These are phyloP conservation scores for Melampsora abietis-canadensis DNA, from an alignment of 1,284 basidiomycete genomes.

Conservation along the genomic window DNA sequence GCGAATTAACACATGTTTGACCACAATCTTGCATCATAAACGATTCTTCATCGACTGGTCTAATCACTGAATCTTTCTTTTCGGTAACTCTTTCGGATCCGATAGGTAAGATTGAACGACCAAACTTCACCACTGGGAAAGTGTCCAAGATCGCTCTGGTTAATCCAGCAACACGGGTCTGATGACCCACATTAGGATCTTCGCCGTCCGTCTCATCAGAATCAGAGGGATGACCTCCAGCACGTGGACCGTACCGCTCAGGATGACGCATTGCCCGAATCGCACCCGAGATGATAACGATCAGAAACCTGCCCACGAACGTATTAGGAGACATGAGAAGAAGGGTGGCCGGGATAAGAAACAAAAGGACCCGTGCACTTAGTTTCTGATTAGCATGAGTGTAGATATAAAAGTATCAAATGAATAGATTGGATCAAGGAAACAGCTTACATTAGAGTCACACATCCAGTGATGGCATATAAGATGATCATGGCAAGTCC, in stretches of 20 bases:
- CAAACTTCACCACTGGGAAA: conserved; percentile 86
- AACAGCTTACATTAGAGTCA: conserved; percentile 75
- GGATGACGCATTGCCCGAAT: conserved; percentile 78
- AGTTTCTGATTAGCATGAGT: conserved; percentile 13
- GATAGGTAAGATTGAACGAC: conserved; percentile 49
- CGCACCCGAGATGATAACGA: conserved; percentile 57
- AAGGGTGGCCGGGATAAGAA: conserved; percentile 1
- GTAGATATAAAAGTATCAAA: neutral
- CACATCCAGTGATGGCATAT: conserved; percentile 63
- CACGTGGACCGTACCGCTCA: conserved; percentile 79
- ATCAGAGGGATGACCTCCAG: conserved; percentile 44
- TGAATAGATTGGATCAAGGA: conserved; percentile 66
- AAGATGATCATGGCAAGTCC: conserved; percentile 70
- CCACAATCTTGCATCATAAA: conserved; percentile 16
- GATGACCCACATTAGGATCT: conserved; percentile 55
- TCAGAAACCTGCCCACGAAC: conserved; percentile 31
- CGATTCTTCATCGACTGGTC: conserved; percentile 32
- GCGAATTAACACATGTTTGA: neutral
- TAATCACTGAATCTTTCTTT: conserved; percentile 17
- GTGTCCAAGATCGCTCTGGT: conserved; percentile 87
- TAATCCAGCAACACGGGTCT: conserved; percentile 72
- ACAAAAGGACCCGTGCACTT: conserved; percentile 18
- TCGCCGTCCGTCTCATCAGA: conserved; percentile 47
- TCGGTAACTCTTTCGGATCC: conserved; percentile 12
- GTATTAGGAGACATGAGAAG: conserved; percentile 19